These are phyloP conservation scores for Myochromella boudieri DNA, from an alignment of 768 basidiomycete genomes.

Conservation along the genomic window DNA sequence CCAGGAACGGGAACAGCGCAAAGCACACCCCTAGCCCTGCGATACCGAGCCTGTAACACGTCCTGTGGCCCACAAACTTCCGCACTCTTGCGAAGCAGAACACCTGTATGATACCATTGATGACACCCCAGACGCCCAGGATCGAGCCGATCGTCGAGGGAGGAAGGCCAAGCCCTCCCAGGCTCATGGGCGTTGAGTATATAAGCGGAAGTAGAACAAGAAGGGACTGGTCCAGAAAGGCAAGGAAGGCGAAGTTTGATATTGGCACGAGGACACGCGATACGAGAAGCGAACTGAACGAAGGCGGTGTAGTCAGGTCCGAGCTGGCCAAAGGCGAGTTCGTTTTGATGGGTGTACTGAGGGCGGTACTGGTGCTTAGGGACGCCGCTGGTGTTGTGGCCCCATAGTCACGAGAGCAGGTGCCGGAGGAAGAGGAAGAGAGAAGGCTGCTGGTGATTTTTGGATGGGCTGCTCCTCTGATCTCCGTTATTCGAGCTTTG, in stretches of 20 bases:
- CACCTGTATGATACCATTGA: conserved; percentile 56
- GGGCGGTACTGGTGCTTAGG: not conserved
- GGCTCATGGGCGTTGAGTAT: conserved; percentile 56
- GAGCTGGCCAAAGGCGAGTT: no score
- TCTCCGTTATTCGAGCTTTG: not conserved
- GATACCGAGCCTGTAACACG: conserved; percentile 46
- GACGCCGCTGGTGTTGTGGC: not conserved
- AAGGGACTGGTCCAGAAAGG: conserved; percentile 56
- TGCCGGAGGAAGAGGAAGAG: not conserved
- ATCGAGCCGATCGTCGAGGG: conserved; percentile 60
- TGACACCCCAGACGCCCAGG: conserved; percentile 47
- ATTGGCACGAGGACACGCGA: conserved; percentile 50
- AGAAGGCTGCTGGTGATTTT: conserved; percentile 9
- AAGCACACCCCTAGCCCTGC: conserved; percentile 39
- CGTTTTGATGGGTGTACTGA: not conserved
- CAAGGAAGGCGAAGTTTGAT: conserved; percentile 53
- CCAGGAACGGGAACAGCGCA: conserved; percentile 50
- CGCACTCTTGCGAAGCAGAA: conserved; percentile 52
- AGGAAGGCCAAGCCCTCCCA: conserved; percentile 64
- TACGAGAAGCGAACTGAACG: conserved; percentile 42
- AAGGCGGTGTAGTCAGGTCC: conserved; percentile 30
- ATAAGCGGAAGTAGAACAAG: conserved; percentile 64
- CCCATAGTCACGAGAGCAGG: conserved; percentile 4
- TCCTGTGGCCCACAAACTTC: conserved; percentile 47
- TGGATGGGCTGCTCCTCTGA: conserved; percentile 1